A percentile compares a stretch with the other conserved stretches of the same genome.
phyloP scores from a whole-genome alignment of 306 rosid genomes.

The Datisca glomerata region DNA sequence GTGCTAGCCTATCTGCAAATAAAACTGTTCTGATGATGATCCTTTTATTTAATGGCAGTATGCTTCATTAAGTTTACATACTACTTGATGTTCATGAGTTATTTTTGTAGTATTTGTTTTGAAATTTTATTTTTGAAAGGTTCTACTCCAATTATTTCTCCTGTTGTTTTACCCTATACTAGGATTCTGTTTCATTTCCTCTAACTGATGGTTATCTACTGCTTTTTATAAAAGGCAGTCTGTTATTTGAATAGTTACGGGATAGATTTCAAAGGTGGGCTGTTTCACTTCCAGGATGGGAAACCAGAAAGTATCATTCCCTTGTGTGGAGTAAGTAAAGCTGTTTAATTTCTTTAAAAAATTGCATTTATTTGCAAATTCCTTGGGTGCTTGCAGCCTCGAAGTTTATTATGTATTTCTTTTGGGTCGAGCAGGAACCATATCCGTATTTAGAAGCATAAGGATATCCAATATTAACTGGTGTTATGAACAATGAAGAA shows the following conservation, averaged over 20 bases:
- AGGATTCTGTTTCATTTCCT: background rate
- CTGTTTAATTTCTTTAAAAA: background rate
- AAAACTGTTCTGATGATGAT: no score
- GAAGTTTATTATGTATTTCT: background rate
- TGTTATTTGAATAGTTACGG: conserved; percentile 67
- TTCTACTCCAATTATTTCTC: background rate
- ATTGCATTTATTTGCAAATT: no score
- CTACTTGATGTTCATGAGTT: no score
- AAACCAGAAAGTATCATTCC: conserved; percentile 55
- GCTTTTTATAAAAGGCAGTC: conserved; percentile 55
- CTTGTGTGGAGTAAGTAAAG: conserved; percentile 58
- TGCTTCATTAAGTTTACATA: no score
- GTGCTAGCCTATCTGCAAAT: no score
- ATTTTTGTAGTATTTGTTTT: no score
- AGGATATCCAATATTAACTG: background rate
- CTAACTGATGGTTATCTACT: conserved; percentile 20
- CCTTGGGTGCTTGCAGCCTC: no score
- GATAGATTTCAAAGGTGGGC: conserved; percentile 71
- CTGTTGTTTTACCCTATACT: background rate
- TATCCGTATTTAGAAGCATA: background rate
- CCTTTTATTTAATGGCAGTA: no score
- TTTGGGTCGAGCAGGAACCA: background rate
- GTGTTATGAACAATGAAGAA: no score
- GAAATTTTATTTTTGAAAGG: no score
- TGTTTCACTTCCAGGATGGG: conserved; percentile 77